Base-by-base conservation (phyloP, 2,329 filamentous ascomycete species). In the Claviceps africana region DNA sequence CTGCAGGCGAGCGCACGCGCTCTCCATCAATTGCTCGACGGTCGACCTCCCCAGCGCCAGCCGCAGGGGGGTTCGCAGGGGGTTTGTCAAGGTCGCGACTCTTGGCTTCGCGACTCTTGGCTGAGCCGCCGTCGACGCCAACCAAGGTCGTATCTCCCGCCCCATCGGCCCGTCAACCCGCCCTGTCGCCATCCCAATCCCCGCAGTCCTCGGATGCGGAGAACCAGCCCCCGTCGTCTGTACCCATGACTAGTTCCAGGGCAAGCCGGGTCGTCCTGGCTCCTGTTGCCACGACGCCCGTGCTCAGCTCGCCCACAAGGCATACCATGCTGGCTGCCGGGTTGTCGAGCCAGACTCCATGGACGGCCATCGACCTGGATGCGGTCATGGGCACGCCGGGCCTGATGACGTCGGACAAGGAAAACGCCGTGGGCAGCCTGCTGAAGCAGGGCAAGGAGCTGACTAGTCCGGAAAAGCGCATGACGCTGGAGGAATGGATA, bases 401-500 rank as follows among this genome's bases (percentile, higher is more conserved):
- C 7, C 70, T 72, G 10, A 65, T 68, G 11, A 65, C 67, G 15
- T 60, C 68, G 13, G 72, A 76, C 44, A 76, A 76, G 60, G 76
- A 83, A 58, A 81, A 79, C 52, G 66, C 68, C 0, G 70, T 71
- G 2, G 70, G 70, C 19, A 67, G 69, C 10, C 69, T 80, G 28
- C 64, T 83, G 17, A 73, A 71, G 52, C 72, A 75, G 40, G 81
- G 79, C 13, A 74, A 74, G 0, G 78, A 78, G 15, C 69, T 98
- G 51, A 84, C 79, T 2, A 85, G 77, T 51, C 79, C 82, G 0
- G 93, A 97, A 71, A 89, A 85, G 72, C 74, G 77, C 39, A 95
- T 98, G 90, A 91, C 83, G 5, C 88, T 97, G 0, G 88, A 95
- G 65, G 83, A 96, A 66, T 98, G 91, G 88, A 85, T 98, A 40